Conservation (phyloP, 2,329 filamentous ascomycete genomes). For the Cryphonectria parasitica region DNA sequence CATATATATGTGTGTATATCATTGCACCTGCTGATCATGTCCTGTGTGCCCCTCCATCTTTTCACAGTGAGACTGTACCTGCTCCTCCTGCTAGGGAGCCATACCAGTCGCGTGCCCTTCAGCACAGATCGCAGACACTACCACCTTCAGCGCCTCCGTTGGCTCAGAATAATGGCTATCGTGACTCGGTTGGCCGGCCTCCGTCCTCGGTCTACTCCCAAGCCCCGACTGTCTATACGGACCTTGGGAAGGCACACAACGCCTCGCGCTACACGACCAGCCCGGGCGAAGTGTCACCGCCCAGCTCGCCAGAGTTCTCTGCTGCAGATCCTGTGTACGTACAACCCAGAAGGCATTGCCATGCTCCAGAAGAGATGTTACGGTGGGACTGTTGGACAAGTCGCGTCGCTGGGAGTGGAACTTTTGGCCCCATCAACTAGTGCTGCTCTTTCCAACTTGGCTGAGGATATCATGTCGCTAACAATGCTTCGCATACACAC, state of each 20-base stretch:
- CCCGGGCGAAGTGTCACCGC: slow-evolving; percentile 54
- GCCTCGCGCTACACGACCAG: slow-evolving; percentile 26
- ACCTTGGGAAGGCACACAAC: slow-evolving; percentile 37
- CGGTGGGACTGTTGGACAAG: neutral
- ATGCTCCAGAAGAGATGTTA: neutral
- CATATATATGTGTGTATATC: too few species aligned
- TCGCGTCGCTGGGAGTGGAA: neutral
- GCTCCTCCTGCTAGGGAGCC: slow-evolving; percentile 1
- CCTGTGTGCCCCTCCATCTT: neutral
- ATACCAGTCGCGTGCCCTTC: slow-evolving; percentile 19
- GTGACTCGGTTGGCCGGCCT: slow-evolving; percentile 42
- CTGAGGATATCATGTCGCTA: slow-evolving; percentile 16
- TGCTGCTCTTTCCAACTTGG: neutral
- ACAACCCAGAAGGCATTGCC: neutral
- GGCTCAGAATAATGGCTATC: slow-evolving; percentile 5
- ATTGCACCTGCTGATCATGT: slow-evolving; percentile 6
- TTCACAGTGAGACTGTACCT: slow-evolving; percentile 13
- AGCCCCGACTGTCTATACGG: slow-evolving; percentile 48
- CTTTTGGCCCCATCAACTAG: neutral
- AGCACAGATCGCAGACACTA: slow-evolving; percentile 18
- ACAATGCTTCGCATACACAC: slow-evolving; percentile 24
- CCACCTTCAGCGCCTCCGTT: slow-evolving; percentile 10
- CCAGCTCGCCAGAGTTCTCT: slow-evolving; percentile 58
- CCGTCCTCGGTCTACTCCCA: slow-evolving; percentile 66
- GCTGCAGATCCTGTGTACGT: slow-evolving; percentile 48